Base-by-base conservation (phyloP, 495 filamentous ascomycete genomes). In the Hypoxylon lienhwacheense region DNA sequence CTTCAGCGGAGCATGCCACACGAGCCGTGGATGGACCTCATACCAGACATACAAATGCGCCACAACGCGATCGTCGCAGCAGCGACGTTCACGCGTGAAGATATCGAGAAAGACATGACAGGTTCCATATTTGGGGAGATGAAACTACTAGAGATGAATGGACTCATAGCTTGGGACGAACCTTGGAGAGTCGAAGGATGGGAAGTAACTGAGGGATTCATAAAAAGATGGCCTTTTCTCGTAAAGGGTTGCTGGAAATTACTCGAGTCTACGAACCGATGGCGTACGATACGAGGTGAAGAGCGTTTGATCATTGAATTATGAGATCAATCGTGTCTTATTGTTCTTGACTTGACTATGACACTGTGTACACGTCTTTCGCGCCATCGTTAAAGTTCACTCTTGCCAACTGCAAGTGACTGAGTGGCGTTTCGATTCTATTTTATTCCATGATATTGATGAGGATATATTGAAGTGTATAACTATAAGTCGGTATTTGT, bases 1-100 rank as follows among this genome's bases (percentile, higher is more conserved):
- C 20, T 81, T 0, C 81, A 83, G 51, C 49, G 41, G 7, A 47
- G 53, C 0, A 59, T 67, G 4, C 59, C 65, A 1, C 80, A 84
- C 41, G 75, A 77, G 37, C 73, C 76, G 0, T 84, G 79, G 73
- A 58, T 84, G 12, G 79, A 82, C 48, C 70, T 81, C 36, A 75
- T 81, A 39, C 81, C 79, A 2, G 66, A 73, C 22, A 71, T 73
- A 12, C 65, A 60, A 14, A 66, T 83, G 55, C 72, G 81, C 1
- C 76, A 82, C 37, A 80, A 80, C 31, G 58, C 80, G 15, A 75
- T 82, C 28, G 43, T 57, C 16, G 64, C 71, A 1, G 66, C 66
- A 0, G 70, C 72, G 28, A 28, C 37, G 1, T 74, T 76, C 53
- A 73, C 79, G 12, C 70, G 78, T 11, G 70, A 73, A 5, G 68